Conservation (phyloP, 495 filamentous ascomycete genomes). For the Lepidopterella palustris region DNA sequence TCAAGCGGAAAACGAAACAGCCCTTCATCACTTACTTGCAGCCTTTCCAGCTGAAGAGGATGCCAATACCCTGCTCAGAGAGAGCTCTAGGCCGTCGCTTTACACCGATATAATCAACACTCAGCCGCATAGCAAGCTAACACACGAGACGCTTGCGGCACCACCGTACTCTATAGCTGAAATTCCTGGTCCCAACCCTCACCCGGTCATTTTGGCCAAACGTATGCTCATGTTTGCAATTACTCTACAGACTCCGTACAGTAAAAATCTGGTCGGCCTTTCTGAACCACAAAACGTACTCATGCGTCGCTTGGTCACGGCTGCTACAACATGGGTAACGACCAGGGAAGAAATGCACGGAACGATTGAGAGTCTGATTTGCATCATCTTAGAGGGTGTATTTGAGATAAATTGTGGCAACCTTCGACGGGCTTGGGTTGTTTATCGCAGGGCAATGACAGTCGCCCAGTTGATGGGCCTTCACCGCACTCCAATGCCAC, state of each 20-base stretch:
- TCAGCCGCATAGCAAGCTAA: background rate
- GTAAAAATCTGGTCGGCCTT: background rate
- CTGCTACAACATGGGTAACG: conserved; percentile 5
- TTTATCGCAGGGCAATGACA: background rate
- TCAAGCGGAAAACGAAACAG: background rate
- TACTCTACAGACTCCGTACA: background rate
- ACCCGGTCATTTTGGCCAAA: conserved; percentile 13
- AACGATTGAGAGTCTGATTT: conserved; percentile 6
- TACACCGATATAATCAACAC: conserved; percentile 1
- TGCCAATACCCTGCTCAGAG: background rate
- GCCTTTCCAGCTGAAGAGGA: conserved; percentile 4
- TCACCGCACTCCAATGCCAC: background rate
- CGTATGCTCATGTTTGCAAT: conserved; percentile 11
- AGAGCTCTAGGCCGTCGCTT: background rate
- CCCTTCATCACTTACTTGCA: conserved; percentile 1
- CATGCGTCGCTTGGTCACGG: conserved; percentile 4
- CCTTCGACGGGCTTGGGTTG: conserved; percentile 15
- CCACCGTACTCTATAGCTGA: background rate
- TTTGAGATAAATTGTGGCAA: conserved; percentile 10
- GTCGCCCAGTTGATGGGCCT: conserved; percentile 17
- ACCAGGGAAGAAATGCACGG: conserved; percentile 13
- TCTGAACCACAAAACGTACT: conserved; percentile 3
- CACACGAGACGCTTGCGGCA: background rate
- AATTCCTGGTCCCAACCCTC: background rate
- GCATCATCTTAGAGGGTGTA: conserved; percentile 16